A percentile compares a stretch with the other conserved stretches of the same genome.
Evolutionary conservation across 2,329 filamentous ascomycete genomes (phyloP).

Genomic region (Clonostachys chloroleuca): DNA sequence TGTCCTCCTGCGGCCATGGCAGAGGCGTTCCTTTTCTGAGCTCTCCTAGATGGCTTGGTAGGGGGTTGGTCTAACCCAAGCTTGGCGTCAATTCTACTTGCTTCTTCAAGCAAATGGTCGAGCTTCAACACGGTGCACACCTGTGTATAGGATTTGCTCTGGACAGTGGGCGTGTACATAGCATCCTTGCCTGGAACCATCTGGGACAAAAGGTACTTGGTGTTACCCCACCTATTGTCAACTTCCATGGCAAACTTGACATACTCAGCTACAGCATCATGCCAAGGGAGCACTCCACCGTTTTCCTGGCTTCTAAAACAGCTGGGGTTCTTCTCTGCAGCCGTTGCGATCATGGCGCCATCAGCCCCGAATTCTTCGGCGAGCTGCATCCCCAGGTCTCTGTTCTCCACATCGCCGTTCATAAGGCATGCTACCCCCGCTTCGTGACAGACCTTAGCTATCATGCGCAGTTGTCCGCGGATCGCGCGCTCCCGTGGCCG

Average conservation of each 20-base stretch:
- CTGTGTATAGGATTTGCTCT: constrained; percentile 67
- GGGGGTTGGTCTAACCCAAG: constrained; percentile 53
- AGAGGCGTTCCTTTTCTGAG: constrained; percentile 25
- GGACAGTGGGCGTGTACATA: constrained; percentile 56
- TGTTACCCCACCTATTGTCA: constrained; percentile 87
- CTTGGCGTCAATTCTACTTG: constrained; percentile 59
- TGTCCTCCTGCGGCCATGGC: constrained; percentile 45
- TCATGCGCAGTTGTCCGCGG: constrained; percentile 78
- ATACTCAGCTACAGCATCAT: constrained; percentile 73
- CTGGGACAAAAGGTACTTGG: constrained; percentile 84
- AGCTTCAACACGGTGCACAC: constrained; percentile 63
- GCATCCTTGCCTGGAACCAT: constrained; percentile 77
- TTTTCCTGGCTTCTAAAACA: constrained; percentile 70
- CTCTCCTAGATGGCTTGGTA: constrained; percentile 23
- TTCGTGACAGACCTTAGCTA: constrained; percentile 74
- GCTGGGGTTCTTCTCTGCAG: constrained; percentile 86
- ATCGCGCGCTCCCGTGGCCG: constrained; percentile 84
- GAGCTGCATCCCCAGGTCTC: constrained; percentile 67
- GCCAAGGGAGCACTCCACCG: constrained; percentile 71
- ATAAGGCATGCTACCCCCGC: constrained; percentile 89
- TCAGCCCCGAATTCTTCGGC: constrained; percentile 80
- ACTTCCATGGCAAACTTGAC: constrained; percentile 68
- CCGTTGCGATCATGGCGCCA: constrained; percentile 94
- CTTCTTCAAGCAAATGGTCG: constrained; percentile 57
- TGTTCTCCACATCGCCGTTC: constrained; percentile 84